Percentiles rank a stretch among this genome's conserved stretches.
These are phyloP conservation scores for Farysia itapuensis DNA, from an alignment of 1,284 basidiomycete species.

Conservation along the genomic window DNA sequence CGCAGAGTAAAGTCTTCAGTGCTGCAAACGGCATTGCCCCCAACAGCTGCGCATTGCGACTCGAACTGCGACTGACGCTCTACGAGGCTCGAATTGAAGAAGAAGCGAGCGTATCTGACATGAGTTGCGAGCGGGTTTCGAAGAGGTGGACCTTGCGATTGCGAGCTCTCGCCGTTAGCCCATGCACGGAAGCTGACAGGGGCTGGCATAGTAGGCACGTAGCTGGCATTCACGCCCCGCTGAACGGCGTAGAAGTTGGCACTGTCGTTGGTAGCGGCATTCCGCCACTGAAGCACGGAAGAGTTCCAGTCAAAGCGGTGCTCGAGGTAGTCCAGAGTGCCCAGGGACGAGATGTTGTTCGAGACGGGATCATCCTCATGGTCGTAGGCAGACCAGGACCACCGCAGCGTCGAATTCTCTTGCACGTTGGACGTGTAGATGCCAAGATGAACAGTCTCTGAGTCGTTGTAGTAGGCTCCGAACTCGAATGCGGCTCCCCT, in stretches of 20 bases:
- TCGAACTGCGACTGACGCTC: constrained; percentile 37
- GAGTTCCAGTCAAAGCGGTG: constrained; percentile 51
- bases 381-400: constrained; percentile 39
- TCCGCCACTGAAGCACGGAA: constrained; percentile 33
- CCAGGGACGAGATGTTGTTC: constrained; percentile 34
- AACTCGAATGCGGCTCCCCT: constrained; percentile 39
- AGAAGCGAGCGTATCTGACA: constrained; percentile 47
- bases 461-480: constrained; percentile 40
- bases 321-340: constrained; percentile 28
- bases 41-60: constrained; percentile 24
- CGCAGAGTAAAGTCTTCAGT: constrained; percentile 48
- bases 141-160: constrained; percentile 40
- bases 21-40: constrained; percentile 28
- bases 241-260: constrained; percentile 25
- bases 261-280: constrained; percentile 32
- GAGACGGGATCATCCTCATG: constrained; percentile 27
- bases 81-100: constrained; percentile 52
- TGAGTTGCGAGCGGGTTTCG: constrained; percentile 26
- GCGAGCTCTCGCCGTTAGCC: constrained; percentile 41
- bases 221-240: constrained; percentile 27
- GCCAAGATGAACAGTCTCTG: constrained; percentile 33
- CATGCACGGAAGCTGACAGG: constrained; percentile 45
- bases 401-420: constrained; percentile 34
- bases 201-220: constrained; percentile 27
- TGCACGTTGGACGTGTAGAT: constrained; percentile 29